phyloP scores from a whole-genome alignment of 1,284 basidiomycete species.

The Ceratobasidium sp. region DNA sequence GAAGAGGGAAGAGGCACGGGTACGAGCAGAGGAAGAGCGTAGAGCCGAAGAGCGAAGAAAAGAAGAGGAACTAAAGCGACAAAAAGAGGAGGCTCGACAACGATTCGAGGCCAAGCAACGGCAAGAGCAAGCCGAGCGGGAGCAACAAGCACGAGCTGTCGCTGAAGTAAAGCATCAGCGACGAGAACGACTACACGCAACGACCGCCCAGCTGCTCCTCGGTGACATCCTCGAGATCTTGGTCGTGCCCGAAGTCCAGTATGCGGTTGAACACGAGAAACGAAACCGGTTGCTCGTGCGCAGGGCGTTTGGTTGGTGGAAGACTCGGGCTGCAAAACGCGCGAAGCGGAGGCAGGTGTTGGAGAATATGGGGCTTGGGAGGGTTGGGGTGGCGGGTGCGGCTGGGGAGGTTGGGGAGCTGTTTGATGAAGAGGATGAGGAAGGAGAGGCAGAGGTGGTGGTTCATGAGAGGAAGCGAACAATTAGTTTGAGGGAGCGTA shows the following conservation, averaged over 20 bases:
- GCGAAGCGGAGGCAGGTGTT: constrained; percentile 40
- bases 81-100: constrained; percentile 21
- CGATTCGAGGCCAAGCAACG: constrained; percentile 3
- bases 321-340: constrained; percentile 29
- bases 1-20: constrained; percentile 16
- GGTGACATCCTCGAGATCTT: constrained; percentile 38
- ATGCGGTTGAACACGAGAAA: constrained; percentile 23
- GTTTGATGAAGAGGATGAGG: constrained; percentile 37
- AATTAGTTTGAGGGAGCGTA: constrained; percentile 27
- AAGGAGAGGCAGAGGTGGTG: not conserved
- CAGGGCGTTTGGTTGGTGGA: constrained; percentile 27
- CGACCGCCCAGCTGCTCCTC: constrained; percentile 21
- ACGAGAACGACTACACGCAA: constrained; percentile 14
- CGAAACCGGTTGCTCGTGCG: constrained; percentile 3
- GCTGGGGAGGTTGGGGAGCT: constrained; percentile 40
- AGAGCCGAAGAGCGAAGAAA: constrained; percentile 20
- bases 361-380: constrained; percentile 43
- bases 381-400: constrained; percentile 41
- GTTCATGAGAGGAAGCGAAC: constrained; percentile 22
- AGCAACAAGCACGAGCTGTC: not conserved
- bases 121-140: constrained; percentile 23
- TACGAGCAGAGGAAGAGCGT: constrained; percentile 19
- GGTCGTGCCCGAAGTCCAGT: constrained; percentile 39
- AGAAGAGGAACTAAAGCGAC: not conserved
- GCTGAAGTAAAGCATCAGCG: not conserved